These are phyloP conservation scores for Stachybotrys elegans DNA, from an alignment of 2,329 filamentous ascomycete genomes.

Conservation along the genomic window DNA sequence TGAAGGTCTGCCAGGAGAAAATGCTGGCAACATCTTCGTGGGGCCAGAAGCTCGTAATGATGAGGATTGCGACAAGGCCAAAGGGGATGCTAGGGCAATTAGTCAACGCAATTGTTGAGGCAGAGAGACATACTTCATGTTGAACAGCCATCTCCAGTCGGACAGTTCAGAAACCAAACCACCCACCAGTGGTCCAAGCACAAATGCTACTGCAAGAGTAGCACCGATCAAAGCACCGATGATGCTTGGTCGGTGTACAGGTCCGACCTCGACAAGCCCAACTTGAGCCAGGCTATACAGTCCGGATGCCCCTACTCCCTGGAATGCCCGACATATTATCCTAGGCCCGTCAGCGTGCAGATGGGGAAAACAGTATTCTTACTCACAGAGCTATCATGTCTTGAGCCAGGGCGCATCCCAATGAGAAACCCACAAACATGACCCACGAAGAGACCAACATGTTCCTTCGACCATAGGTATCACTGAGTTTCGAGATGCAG, in stretches of 20 bases:
- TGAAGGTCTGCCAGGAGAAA: constrained; percentile 36
- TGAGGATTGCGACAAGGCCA: constrained; percentile 39
- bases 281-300: constrained; percentile 57
- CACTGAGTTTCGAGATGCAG: constrained; percentile 53
- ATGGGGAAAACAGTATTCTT: constrained; percentile 2
- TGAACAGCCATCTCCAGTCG: constrained; percentile 56
- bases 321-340: constrained; percentile 53
- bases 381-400: constrained; percentile 48
- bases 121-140: constrained; percentile 47
- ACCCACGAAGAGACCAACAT: constrained; percentile 47
- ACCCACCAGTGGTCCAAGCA: constrained; percentile 54
- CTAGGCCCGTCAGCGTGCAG: constrained; percentile 27
- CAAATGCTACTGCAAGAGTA: constrained; percentile 52
- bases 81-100: constrained; percentile 40
- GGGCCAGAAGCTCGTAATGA: constrained; percentile 43
- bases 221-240: constrained; percentile 51
- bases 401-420: constrained; percentile 46
- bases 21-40: constrained; percentile 27
- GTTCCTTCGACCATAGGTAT: constrained; percentile 52
- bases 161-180: constrained; percentile 48
- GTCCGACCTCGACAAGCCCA: constrained; percentile 51
- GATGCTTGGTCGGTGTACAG: constrained; percentile 44
- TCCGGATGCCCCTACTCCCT: constrained; percentile 57
- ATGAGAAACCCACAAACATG: constrained; percentile 50
- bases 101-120: constrained; percentile 3